These are phyloP conservation scores for Penicillium hordei DNA, from an alignment of 2,329 filamentous ascomycete genomes.

Conservation along the genomic window DNA sequence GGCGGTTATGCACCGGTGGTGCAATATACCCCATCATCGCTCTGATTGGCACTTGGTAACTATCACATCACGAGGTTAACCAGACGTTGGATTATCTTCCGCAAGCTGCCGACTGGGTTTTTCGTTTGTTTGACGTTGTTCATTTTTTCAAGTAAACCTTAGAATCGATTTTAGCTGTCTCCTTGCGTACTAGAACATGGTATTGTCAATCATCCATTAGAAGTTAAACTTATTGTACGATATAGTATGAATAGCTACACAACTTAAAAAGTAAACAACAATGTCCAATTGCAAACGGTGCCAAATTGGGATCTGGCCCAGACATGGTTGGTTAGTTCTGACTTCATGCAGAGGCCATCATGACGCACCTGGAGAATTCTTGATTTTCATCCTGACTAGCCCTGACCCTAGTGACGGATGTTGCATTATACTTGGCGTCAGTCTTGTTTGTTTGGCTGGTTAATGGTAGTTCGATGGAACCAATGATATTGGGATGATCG, in stretches of 20 bases:
- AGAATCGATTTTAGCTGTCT: not conserved
- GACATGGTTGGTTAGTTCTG: constrained; percentile 1
- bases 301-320: constrained; percentile 5
- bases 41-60: constrained; percentile 8
- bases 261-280: not conserved
- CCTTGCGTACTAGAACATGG: constrained; percentile 3
- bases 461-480: not conserved
- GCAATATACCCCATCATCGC: constrained; percentile 6
- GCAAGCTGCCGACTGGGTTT: constrained; percentile 10
- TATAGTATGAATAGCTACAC: not conserved
- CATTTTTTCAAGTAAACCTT: not conserved
- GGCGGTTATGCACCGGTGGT: constrained; percentile 7
- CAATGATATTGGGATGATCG: not conserved
- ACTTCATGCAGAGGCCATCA: constrained; percentile 28
- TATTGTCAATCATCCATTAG: not conserved
- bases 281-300: not conserved
- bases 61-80: not conserved
- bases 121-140: not conserved
- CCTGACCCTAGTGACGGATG: constrained; percentile 6
- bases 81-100: constrained; percentile 8
- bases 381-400: constrained; percentile 6
- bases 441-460: constrained; percentile 16
- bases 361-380: constrained; percentile 34
- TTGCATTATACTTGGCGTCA: constrained; percentile 15
- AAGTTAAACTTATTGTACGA: not conserved